Conservation (phyloP, 2,329 filamentous ascomycete species). For the Bertia moriformis region DNA sequence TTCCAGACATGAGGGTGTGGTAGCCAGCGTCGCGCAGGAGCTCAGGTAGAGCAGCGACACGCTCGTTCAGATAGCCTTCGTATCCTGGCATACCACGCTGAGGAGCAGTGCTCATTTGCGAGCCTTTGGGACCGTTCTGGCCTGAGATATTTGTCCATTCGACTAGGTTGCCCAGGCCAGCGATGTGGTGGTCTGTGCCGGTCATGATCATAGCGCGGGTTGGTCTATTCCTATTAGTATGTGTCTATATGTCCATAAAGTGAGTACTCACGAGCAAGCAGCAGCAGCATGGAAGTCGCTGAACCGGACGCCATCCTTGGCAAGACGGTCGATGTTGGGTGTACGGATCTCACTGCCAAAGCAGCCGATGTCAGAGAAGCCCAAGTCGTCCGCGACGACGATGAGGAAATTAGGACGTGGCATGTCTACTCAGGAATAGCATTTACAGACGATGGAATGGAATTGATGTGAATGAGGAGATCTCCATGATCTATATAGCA, state of each 20-base stretch:
- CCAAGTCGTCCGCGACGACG: conserved; percentile 41
- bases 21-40: conserved; percentile 42
- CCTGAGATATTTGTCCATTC: conserved; percentile 40
- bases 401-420: conserved; percentile 45
- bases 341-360: conserved; percentile 48
- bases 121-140: conserved; percentile 27
- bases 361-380: conserved; percentile 42
- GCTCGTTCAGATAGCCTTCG: conserved; percentile 47
- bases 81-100: conserved; percentile 45
- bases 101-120: conserved; percentile 31
- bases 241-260: neutral
- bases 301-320: conserved; percentile 36
- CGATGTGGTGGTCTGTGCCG: conserved; percentile 45
- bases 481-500: no score
- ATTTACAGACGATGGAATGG: no score
- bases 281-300: conserved; percentile 52
- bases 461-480: no score
- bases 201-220: conserved; percentile 54
- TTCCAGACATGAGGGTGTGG: conserved; percentile 43
- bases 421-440: no score
- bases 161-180: conserved; percentile 40
- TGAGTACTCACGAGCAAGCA: conserved; percentile 33
- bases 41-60: conserved; percentile 42
- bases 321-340: conserved; percentile 38
- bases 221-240: conserved; percentile 17